Evolutionary conservation across 192 early-diverging fungal genomes (phyloP).

Genomic region (Polychytrium aggregatum): DNA sequence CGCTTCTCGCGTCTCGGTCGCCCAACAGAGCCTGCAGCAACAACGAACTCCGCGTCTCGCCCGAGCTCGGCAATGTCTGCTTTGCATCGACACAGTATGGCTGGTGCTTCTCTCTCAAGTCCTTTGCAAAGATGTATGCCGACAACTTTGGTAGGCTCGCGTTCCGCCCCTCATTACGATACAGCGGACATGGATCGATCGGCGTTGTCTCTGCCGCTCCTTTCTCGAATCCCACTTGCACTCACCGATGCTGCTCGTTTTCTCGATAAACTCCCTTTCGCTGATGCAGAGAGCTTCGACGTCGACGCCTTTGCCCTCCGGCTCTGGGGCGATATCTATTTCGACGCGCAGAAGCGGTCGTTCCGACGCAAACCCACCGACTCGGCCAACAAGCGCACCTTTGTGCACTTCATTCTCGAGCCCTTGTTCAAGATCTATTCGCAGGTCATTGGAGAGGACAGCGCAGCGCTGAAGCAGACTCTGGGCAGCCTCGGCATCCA

Average conservation of each 20-base stretch:
- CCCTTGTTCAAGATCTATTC: constrained; percentile 91
- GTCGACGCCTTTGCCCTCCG: constrained; percentile 75
- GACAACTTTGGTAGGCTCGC: constrained; percentile 71
- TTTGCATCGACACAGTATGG: constrained; percentile 85
- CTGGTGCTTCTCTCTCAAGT: constrained; percentile 86
- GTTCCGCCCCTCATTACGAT: too few species aligned
- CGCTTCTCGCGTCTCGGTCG: too few species aligned
- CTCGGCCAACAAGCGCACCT: constrained; percentile 52
- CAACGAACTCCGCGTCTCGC: constrained; percentile 69
- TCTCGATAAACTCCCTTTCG: constrained; percentile 4
- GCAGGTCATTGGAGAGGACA: constrained; percentile 72
- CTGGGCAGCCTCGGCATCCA: constrained; percentile 71
- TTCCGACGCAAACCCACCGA: constrained; percentile 66
- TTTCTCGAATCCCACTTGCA: too few species aligned
- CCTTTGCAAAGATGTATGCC: constrained; percentile 84
- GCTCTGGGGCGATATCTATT: constrained; percentile 96
- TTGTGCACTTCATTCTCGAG: constrained; percentile 93
- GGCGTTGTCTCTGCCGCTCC: too few species aligned
- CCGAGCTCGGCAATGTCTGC: constrained; percentile 90
- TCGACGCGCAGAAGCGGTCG: constrained; percentile 61
- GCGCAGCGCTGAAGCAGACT: constrained; percentile 51
- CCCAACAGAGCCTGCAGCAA: too few species aligned
- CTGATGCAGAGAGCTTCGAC: constrained; percentile 38
- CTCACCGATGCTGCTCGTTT: not conserved
- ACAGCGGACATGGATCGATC: too few species aligned